phyloP scores from a whole-genome alignment of 2,329 filamentous ascomycete species.

The Dactylellina sp. region DNA sequence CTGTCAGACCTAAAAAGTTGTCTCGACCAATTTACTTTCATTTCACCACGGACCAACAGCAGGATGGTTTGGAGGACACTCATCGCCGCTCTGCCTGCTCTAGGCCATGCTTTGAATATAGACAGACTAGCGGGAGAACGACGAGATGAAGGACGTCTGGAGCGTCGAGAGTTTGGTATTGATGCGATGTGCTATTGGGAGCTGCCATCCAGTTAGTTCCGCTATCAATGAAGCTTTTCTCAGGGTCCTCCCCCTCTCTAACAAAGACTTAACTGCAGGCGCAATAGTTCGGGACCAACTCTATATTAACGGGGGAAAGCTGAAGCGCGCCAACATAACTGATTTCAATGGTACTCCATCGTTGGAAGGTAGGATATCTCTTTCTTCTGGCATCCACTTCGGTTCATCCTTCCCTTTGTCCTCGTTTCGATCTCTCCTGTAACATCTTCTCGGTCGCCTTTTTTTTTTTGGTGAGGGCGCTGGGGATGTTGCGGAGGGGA shows the following conservation, averaged over 20 bases:
- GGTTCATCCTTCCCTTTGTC: background rate
- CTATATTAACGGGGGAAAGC: slow-evolving; percentile 45
- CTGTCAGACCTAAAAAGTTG: slow-evolving; percentile 44
- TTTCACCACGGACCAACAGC: slow-evolving; percentile 27
- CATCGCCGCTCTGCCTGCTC: slow-evolving; percentile 43
- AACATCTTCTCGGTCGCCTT: background rate
- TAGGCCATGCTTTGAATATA: slow-evolving; percentile 33
- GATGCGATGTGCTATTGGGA: slow-evolving; percentile 54
- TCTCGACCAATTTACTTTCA: slow-evolving; percentile 20
- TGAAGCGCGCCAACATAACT: slow-evolving; percentile 48
- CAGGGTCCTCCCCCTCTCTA: slow-evolving; percentile 30
- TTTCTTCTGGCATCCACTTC: no score
- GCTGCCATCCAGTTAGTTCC: slow-evolving; percentile 45
- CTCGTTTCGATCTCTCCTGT: no score
- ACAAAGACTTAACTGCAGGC: slow-evolving; percentile 19
- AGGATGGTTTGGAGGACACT: slow-evolving; percentile 44
- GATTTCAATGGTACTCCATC: slow-evolving; percentile 15
- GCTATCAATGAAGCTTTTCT: slow-evolving; percentile 38
- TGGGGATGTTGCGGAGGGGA: slow-evolving; percentile 4
- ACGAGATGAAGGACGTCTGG: slow-evolving; percentile 7
- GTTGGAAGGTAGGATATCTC: slow-evolving; percentile 36
- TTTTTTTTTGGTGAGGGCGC: background rate
- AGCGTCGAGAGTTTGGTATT: slow-evolving; percentile 40
- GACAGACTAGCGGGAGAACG: slow-evolving; percentile 21
- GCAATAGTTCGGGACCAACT: slow-evolving; percentile 53